Evolutionary conservation across 495 filamentous ascomycete species (phyloP).

Genomic region (Lichina pygmaea): DNA sequence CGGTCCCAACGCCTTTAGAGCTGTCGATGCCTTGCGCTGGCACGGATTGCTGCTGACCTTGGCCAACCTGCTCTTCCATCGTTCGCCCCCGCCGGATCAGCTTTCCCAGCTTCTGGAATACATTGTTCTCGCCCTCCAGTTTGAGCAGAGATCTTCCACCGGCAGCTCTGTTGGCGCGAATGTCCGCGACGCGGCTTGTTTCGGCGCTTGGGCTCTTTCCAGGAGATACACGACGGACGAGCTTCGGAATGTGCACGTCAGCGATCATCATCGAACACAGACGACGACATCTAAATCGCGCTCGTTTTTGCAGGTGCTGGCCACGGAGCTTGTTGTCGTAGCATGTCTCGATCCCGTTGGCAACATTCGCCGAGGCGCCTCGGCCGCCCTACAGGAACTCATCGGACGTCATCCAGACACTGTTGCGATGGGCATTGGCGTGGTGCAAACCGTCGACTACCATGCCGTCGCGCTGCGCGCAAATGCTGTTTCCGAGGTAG

Average conservation of each 20-base stretch:
- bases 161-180: constrained; percentile 70
- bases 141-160: constrained; percentile 59
- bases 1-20: constrained; percentile 3
- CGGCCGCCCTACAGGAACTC: constrained; percentile 81
- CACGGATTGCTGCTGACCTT: constrained; percentile 76
- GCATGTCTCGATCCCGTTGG: constrained; percentile 75
- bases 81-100: constrained; percentile 36
- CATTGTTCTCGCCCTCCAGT: constrained; percentile 47
- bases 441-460: constrained; percentile 81
- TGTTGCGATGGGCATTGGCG: constrained; percentile 47
- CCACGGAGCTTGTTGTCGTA: constrained; percentile 49
- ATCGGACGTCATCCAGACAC: constrained; percentile 78
- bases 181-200: constrained; percentile 89
- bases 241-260: constrained; percentile 28
- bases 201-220: constrained; percentile 81
- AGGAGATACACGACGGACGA: constrained; percentile 65
- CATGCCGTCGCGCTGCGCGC: constrained; percentile 72
- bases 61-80: constrained; percentile 57
- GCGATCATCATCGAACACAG: too few relatives aligned
- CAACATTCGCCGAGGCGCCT: constrained; percentile 77
- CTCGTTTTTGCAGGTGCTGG: constrained; percentile 47
- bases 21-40: constrained; percentile 62
- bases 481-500: constrained; percentile 52
- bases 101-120: constrained; percentile 42
- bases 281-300: constrained; percentile 2